These are phyloP conservation scores for Leccinum griseonigrum DNA, from an alignment of 1,284 basidiomycete species.

Conservation along the genomic window DNA sequence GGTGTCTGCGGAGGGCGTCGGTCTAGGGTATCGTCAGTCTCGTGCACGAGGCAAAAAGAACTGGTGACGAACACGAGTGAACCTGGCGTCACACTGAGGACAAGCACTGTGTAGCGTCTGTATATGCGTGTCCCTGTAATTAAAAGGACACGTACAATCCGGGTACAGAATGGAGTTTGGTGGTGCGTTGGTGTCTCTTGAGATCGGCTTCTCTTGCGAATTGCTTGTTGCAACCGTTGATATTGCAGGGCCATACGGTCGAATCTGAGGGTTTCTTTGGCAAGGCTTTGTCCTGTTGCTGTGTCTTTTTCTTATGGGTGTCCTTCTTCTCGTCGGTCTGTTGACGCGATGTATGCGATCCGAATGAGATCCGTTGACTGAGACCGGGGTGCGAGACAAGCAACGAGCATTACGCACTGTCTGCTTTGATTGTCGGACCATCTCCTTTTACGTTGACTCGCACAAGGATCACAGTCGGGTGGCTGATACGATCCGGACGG, in stretches of 20 bases:
- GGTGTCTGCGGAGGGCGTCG: conserved; percentile 59
- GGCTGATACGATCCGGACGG: conserved; percentile 29
- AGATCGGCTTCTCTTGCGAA: conserved; percentile 77
- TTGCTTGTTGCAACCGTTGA: conserved; percentile 72
- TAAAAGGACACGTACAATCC: conserved; percentile 53
- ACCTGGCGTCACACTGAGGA: conserved; percentile 73
- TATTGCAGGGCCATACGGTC: conserved; percentile 71
- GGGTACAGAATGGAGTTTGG: conserved; percentile 67
- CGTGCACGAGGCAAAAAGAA: conserved; percentile 6
- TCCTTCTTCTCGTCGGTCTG: conserved; percentile 50
- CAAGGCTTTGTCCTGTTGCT: conserved; percentile 21
- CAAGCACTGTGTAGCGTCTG: conserved; percentile 48
- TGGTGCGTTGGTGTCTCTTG: conserved; percentile 74
- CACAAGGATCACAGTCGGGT: conserved; percentile 22
- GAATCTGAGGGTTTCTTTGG: conserved; percentile 45
- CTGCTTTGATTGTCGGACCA: conserved; percentile 35
- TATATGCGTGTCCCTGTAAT: conserved; percentile 17
- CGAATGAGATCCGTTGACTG: conserved; percentile 18
- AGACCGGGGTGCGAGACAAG: conserved; percentile 14
- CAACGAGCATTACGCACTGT: conserved; percentile 30
- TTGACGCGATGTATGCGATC: conserved; percentile 15
- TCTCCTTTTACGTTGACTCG: conserved; percentile 19
- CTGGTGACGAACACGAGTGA: conserved; percentile 59
- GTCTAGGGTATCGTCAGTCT: conserved; percentile 38
- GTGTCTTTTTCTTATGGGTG: conserved; percentile 41